Base-by-base conservation (phyloP, 192 early-diverging fungal species). In the Mortierella claussenii region DNA sequence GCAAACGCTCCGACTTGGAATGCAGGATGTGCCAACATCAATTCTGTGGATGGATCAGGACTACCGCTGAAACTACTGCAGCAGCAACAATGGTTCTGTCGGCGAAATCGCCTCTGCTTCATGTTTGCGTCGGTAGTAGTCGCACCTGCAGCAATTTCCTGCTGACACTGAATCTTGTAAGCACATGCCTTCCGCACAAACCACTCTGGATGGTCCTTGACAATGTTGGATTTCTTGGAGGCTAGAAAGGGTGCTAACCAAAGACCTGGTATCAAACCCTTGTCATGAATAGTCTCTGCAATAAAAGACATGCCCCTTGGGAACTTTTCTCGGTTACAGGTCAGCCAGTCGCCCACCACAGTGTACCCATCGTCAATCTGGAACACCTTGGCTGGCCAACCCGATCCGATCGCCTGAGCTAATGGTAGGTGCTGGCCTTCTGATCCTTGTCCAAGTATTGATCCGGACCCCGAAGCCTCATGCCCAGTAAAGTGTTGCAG, bases 291-390 rank as follows among this genome's bases (percentile, higher is more conserved):
- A 18, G 66, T 59, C 1, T 48, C 24, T 2, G 74, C 80, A n/a
- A 86, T 60, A 2, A 21, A 20, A 13, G 67, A 34, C 84, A 86
- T 86, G 1, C 82, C 82, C 23, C 64, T 68, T 1, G 84, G 84
- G 36, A 86, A 86, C 43, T 80, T 81, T 13, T 69, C 37, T 45
- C 58, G 80, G 23, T 83, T 54, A 12, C 55, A 73, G 11, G 58
- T 56, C 10, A 86, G 67, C 84, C 84, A 86, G 30, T 86, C 84
- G 3, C 84, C 84, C 26, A 86, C 79, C 28, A 69, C 59, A 3
- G 80, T 83, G 26, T 67, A 86, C 10, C 84, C 84, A 44, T 86
- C 84, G 34, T 86, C 84, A 33, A 86, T 81, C 64, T 86, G 84
- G 46, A 86, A 86, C 0, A 86, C 70, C 43, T 81, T 63, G 30